phyloP scores from a whole-genome alignment of 1,139 yeast species.

The Blastobotrys proliferans region DNA sequence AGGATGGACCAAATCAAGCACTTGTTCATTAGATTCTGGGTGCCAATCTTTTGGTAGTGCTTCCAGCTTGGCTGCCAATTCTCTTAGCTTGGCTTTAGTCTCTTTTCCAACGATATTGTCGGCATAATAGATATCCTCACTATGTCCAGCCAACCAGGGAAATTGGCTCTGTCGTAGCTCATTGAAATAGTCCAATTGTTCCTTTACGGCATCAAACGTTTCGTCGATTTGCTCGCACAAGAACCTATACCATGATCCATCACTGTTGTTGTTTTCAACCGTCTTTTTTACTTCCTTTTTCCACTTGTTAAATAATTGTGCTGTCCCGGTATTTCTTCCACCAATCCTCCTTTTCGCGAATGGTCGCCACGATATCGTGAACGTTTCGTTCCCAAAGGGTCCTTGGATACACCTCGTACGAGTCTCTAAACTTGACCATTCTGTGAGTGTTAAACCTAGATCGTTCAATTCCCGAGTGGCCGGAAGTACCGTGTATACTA shows the following conservation, averaged over 20 bases:
- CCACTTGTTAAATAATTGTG: conserved; percentile 6
- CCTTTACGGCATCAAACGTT: conserved; percentile 2
- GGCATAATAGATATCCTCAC: neutral
- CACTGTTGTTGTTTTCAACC: neutral
- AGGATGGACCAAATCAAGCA: conserved; percentile 44
- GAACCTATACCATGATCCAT: neutral
- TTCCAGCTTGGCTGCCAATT: neutral
- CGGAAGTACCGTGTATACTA: too few relatives aligned
- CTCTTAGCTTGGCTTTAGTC: neutral
- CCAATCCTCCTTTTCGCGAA: conserved; percentile 9
- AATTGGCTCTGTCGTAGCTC: neutral
- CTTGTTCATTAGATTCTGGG: conserved; percentile 33
- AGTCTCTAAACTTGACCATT: too few relatives aligned
- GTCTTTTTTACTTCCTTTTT: conserved; percentile 1
- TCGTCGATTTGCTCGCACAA: neutral
- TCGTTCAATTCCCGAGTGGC: too few relatives aligned
- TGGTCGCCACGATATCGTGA: neutral
- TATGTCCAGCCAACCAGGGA: too few relatives aligned
- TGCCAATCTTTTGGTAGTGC: conserved; percentile 34
- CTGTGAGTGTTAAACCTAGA: too few relatives aligned
- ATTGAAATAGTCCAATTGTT: neutral
- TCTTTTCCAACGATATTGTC: neutral
- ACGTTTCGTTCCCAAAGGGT: conserved; percentile 4
- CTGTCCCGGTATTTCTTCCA: conserved; percentile 1
- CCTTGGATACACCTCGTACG: too few relatives aligned